phyloP scores from a whole-genome alignment of 768 basidiomycete species.

The Xerocomellus chrysenteron region DNA sequence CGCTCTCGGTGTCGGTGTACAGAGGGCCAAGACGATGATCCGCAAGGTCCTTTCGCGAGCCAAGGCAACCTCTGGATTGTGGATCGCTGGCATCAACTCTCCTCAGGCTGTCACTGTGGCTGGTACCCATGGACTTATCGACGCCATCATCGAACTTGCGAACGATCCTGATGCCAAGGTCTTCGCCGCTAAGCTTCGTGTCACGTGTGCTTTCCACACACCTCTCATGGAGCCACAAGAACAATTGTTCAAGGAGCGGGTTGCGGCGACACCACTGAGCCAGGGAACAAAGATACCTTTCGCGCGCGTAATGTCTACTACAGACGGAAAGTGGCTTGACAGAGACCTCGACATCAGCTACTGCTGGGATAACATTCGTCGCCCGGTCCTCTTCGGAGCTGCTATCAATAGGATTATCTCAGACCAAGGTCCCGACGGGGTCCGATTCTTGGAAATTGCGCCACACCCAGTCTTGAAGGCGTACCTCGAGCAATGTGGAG shows the following conservation, averaged over 20 bases:
- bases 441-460: constrained; percentile 33
- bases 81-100: constrained; percentile 38
- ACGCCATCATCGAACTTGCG: constrained; percentile 28
- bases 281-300: constrained; percentile 20
- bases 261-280: constrained; percentile 16
- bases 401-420: constrained; percentile 32
- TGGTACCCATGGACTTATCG: constrained; percentile 31
- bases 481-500: constrained; percentile 36
- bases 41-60: constrained; percentile 31
- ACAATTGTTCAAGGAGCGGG: constrained; percentile 27
- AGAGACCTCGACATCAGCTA: constrained; percentile 29
- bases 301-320: constrained; percentile 36
- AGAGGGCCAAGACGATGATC: constrained; percentile 34
- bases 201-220: constrained; percentile 36
- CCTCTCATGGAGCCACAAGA: constrained; percentile 37
- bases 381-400: constrained; percentile 35
- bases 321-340: constrained; percentile 34
- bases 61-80: constrained; percentile 28
- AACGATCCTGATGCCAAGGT: constrained; percentile 28
- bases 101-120: constrained; percentile 38
- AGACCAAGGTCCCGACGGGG: constrained; percentile 28
- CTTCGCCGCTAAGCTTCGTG: constrained; percentile 31
- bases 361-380: constrained; percentile 38
- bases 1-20: constrained; percentile 34
- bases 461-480: constrained; percentile 37